Conservation (phyloP, 768 basidiomycete genomes). For the Trametes gibbosa region DNA sequence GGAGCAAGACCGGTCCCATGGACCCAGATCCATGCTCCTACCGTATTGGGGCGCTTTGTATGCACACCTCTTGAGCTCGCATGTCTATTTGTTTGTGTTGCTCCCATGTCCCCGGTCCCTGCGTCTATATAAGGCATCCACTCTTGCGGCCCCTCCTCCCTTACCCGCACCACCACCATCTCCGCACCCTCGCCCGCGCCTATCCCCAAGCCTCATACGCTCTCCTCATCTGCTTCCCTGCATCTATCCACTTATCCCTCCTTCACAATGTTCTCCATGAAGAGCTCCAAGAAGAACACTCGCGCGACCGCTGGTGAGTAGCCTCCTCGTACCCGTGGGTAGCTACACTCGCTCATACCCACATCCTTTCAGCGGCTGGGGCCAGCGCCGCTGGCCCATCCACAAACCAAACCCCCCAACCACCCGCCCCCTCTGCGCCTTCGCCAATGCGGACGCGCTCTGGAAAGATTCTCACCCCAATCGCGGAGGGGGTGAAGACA, state of each 20-base stretch:
- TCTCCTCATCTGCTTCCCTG: neutral
- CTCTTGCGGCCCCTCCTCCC: neutral
- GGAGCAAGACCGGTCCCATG: too few species aligned
- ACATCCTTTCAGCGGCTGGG: neutral
- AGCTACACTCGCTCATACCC: neutral
- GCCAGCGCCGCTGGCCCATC: neutral
- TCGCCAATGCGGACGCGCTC: conserved; percentile 10
- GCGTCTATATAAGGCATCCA: conserved; percentile 1
- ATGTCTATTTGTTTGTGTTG: neutral
- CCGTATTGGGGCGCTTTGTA: too few species aligned
- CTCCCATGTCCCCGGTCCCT: neutral
- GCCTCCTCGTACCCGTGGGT: neutral
- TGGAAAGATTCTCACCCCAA: neutral
- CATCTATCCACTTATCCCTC: neutral
- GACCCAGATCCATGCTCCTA: too few species aligned
- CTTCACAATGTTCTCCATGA: neutral
- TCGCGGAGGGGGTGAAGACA: conserved; percentile 1
- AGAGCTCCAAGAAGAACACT: conserved; percentile 1
- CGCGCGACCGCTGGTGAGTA: neutral
- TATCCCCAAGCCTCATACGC: neutral
- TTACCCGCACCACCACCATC: conserved; percentile 4
- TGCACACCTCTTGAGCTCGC: too few species aligned
- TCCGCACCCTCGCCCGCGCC: neutral
- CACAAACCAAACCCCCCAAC: neutral
- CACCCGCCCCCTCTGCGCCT: neutral